phyloP scores from a whole-genome alignment of 2,329 filamentous ascomycete genomes.

The Talaromyces sp. region DNA sequence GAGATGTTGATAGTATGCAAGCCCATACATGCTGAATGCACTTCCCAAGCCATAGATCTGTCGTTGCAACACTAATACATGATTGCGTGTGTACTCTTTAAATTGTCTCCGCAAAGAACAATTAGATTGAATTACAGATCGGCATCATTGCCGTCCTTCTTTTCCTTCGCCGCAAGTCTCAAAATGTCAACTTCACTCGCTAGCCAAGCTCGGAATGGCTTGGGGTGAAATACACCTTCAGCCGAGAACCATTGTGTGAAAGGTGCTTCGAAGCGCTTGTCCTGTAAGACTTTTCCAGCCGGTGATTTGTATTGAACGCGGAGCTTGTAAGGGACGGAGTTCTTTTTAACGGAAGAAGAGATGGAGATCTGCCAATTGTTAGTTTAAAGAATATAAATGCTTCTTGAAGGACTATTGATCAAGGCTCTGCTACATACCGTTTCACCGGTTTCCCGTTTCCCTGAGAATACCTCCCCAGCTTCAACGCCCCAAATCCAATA shows the following conservation, averaged over 20 bases:
- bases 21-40: slow-evolving; percentile 3
- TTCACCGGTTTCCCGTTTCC: slow-evolving; percentile 68
- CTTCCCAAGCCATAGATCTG: neutral
- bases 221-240: slow-evolving; percentile 62
- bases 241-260: slow-evolving; percentile 64
- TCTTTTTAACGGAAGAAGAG: slow-evolving; percentile 72
- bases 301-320: slow-evolving; percentile 56
- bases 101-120: neutral
- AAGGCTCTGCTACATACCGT: slow-evolving; percentile 49
- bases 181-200: slow-evolving; percentile 60
- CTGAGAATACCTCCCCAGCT: slow-evolving; percentile 78
- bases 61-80: neutral
- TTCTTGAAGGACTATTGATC: neutral
- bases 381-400: slow-evolving; percentile 4
- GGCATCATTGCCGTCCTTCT: slow-evolving; percentile 32
- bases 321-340: slow-evolving; percentile 78
- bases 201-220: slow-evolving; percentile 65
- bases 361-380: slow-evolving; percentile 65
- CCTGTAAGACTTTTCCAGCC: slow-evolving; percentile 43
- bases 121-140: slow-evolving; percentile 12
- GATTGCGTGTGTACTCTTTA: neutral
- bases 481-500: slow-evolving; percentile 86
- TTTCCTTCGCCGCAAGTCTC: slow-evolving; percentile 50
- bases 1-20: slow-evolving; percentile 4
- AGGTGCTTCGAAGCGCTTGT: slow-evolving; percentile 56